Evolutionary conservation across 164 flowering plant genomes (phyloP).

Genomic region (Warburgia ugandensis): DNA sequence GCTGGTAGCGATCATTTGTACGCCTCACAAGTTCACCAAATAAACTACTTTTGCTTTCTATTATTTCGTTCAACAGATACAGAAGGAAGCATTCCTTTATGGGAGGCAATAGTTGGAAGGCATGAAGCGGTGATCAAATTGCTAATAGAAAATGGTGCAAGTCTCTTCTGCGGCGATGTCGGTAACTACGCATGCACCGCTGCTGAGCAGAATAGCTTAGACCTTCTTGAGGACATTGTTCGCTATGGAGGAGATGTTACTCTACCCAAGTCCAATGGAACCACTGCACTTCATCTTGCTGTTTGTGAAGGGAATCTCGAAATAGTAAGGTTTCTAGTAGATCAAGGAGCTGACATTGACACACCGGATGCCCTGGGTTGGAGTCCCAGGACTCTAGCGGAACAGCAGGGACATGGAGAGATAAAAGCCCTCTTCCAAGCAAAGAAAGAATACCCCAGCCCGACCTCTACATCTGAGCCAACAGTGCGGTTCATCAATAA

Average conservation of each 20-base stretch:
- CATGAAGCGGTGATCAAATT: conserved; percentile 40
- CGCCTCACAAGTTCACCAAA: background rate
- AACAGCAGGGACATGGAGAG: conserved; percentile 79
- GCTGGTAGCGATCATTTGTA: no score
- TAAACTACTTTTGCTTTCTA: background rate
- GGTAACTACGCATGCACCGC: conserved; percentile 74
- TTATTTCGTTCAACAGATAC: conserved; percentile 34
- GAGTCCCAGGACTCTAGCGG: conserved; percentile 74
- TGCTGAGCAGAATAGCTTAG: conserved; percentile 51
- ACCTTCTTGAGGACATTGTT: conserved; percentile 43
- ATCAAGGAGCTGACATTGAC: conserved; percentile 55
- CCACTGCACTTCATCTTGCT: conserved; percentile 78
- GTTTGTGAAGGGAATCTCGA: conserved; percentile 65
- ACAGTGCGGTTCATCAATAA: conserved; percentile 28
- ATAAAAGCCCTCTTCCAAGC: conserved; percentile 47
- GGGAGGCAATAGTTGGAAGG: conserved; percentile 69
- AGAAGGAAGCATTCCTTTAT: conserved; percentile 68
- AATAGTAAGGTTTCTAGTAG: conserved; percentile 48
- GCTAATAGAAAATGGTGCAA: conserved; percentile 50
- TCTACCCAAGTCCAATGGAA: conserved; percentile 35
- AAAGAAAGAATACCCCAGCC: conserved; percentile 17
- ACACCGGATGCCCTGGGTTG: conserved; percentile 53
- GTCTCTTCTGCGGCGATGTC: conserved; percentile 38
- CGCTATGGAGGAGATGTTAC: conserved; percentile 52
- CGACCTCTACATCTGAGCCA: conserved; percentile 14